Conservation (phyloP, 345 rosid genomes). For the Capsella bursapastoris region DNA sequence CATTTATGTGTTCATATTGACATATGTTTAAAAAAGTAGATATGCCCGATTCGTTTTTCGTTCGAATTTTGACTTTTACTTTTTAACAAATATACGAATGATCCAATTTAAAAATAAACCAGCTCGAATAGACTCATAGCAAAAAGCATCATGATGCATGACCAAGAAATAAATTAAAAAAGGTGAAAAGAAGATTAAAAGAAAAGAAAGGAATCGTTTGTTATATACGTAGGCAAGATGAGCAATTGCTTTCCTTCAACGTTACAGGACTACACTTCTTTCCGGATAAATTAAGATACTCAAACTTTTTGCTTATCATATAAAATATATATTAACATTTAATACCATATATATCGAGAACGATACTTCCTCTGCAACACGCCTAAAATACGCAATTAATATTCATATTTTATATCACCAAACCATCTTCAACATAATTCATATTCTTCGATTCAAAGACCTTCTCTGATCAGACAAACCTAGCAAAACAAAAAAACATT, state of each 20-base stretch:
- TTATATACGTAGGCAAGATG: neutral
- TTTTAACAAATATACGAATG: neutral
- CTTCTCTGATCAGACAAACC: slow-evolving; percentile 3
- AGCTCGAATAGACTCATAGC: neutral
- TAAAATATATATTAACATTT: neutral
- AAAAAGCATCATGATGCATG: neutral
- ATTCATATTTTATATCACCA: slow-evolving; percentile 19
- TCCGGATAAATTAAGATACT: slow-evolving; percentile 11
- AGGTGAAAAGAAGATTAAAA: neutral
- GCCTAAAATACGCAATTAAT: slow-evolving; percentile 20
- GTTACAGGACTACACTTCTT: neutral
- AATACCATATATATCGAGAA: neutral
- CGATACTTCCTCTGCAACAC: slow-evolving; percentile 32
- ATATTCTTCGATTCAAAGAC: slow-evolving; percentile 26
- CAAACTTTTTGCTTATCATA: neutral
- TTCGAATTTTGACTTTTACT: neutral
- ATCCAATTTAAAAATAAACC: neutral
- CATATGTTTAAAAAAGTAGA: neutral
- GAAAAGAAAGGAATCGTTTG: slow-evolving; percentile 4
- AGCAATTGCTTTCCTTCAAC: slow-evolving; percentile 43
- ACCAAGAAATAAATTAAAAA: neutral
- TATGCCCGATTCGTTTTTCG: neutral
- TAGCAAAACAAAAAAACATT: slow-evolving; percentile 14
- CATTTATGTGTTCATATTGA: no score
- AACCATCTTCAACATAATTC: slow-evolving; percentile 14